Evolutionary conservation across 805 yeast species (phyloP).

Genomic region (Kluyveromyces aestuarii): DNA sequence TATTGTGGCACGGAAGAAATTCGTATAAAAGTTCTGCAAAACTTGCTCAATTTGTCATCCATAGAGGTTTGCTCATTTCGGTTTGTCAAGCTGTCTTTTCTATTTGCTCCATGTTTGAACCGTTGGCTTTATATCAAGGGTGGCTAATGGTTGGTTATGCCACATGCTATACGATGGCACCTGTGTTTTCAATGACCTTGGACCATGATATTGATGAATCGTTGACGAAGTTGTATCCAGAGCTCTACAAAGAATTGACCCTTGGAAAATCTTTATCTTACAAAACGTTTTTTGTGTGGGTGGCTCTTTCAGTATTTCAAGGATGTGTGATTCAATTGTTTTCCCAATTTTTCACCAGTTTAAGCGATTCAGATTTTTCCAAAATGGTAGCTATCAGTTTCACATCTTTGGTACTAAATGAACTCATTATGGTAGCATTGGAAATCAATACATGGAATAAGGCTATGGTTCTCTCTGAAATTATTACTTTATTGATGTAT

Average conservation of each 20-base stretch:
- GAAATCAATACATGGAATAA: constrained; percentile 90
- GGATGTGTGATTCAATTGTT: constrained; percentile 79
- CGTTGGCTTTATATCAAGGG: constrained; percentile 89
- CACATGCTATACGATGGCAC: constrained; percentile 95
- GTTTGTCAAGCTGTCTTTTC: constrained; percentile 94
- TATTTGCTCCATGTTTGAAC: constrained; percentile 79
- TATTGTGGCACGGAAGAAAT: constrained; percentile 97
- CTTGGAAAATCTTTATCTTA: constrained; percentile 81
- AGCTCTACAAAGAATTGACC: constrained; percentile 84
- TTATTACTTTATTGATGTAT: constrained; percentile 59
- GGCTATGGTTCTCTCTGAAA: constrained; percentile 62
- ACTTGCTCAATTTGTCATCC: constrained; percentile 90
- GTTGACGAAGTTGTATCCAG: constrained; percentile 86
- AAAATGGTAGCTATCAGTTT: constrained; percentile 83
- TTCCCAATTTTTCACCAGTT: constrained; percentile 67
- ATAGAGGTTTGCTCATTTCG: constrained; percentile 87
- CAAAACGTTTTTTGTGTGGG: constrained; percentile 87
- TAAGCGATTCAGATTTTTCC: constrained; percentile 44
- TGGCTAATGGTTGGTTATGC: constrained; percentile 99
- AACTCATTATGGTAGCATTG: constrained; percentile 85
- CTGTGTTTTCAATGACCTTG: constrained; percentile 85
- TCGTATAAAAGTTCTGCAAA: constrained; percentile 94
- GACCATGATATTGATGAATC: constrained; percentile 89
- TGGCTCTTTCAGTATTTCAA: constrained; percentile 79
- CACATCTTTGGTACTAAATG: constrained; percentile 72